These are phyloP conservation scores for Cytospora schulzeri DNA, from an alignment of 2,329 filamentous ascomycete species.

Conservation along the genomic window DNA sequence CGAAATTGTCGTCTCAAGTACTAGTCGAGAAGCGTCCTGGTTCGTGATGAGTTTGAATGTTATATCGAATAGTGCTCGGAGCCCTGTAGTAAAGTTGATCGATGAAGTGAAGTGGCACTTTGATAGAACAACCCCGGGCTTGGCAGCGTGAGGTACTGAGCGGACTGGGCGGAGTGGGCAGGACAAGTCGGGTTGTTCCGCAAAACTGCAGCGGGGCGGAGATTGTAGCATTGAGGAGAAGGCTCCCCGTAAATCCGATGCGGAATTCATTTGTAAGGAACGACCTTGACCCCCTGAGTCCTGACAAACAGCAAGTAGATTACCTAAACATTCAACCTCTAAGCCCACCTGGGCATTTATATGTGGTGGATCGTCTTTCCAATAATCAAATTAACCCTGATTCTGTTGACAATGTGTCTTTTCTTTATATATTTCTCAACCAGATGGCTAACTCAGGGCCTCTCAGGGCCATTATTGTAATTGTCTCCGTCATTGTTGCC, in stretches of 20 bases:
- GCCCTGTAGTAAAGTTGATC: constrained; percentile 1
- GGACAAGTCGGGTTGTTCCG: not conserved
- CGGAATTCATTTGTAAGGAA: not conserved
- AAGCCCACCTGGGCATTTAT: not conserved
- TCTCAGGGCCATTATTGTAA: constrained; percentile 14
- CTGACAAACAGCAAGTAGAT: constrained; percentile 9
- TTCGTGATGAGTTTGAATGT: not conserved
- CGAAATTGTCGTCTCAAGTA: not conserved
- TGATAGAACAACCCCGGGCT: not conserved
- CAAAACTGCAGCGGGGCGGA: not conserved
- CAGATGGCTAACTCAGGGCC: constrained; percentile 17
- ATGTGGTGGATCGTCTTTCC: not conserved
- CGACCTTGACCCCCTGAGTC: not conserved
- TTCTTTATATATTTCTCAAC: not conserved
- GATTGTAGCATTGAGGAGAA: no score
- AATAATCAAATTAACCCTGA: not conserved
- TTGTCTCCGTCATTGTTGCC: constrained; percentile 14
- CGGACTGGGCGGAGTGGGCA: not conserved
- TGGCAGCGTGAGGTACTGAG: not conserved
- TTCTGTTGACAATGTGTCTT: constrained; percentile 14
- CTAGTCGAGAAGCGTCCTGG: not conserved
- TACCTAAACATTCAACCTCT: constrained; percentile 21
- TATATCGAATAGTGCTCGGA: not conserved
- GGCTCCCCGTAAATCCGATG: no score
- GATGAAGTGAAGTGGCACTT: not conserved